A percentile compares a stretch with the other conserved stretches of the same genome.
Evolutionary conservation across 306 rosid species (phyloP).

Genomic region (Cucurbita argyrosperma): DNA sequence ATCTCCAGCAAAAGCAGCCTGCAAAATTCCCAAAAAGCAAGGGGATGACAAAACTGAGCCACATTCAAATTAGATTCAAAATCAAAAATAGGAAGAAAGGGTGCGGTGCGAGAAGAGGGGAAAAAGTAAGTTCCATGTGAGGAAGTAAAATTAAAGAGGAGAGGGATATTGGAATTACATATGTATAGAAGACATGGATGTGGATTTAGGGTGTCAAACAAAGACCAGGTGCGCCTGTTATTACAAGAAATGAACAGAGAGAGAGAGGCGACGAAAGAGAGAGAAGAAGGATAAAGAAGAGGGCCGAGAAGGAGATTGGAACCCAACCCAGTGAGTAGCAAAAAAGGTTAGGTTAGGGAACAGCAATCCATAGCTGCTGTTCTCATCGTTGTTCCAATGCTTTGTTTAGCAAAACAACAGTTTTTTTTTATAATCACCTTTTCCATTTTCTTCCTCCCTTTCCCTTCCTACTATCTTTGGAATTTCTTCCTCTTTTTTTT

Average conservation of each 20-base stretch:
- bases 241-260: neutral
- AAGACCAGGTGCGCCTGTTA: slow-evolving; percentile 19
- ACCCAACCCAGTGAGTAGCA: slow-evolving; percentile 9
- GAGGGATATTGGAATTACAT: neutral
- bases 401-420: neutral
- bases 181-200: neutral
- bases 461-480: slow-evolving; percentile 3
- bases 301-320: neutral
- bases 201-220: slow-evolving; percentile 9
- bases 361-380: slow-evolving; percentile 42
- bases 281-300: neutral
- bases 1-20: slow-evolving; percentile 18
- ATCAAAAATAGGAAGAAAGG: neutral
- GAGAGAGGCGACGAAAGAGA: neutral
- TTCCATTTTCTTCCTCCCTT: neutral
- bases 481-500: slow-evolving; percentile 17
- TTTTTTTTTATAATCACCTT: slow-evolving; percentile 1
- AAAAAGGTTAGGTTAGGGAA: slow-evolving; percentile 30
- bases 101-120: neutral
- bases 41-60: slow-evolving; percentile 5
- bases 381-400: slow-evolving; percentile 18
- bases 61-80: slow-evolving; percentile 17
- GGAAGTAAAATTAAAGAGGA: neutral
- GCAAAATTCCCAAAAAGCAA: slow-evolving; percentile 17
- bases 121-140: slow-evolving; percentile 1